phyloP scores from a whole-genome alignment of 2,329 filamentous ascomycete genomes.

The Penicillium sp. region DNA sequence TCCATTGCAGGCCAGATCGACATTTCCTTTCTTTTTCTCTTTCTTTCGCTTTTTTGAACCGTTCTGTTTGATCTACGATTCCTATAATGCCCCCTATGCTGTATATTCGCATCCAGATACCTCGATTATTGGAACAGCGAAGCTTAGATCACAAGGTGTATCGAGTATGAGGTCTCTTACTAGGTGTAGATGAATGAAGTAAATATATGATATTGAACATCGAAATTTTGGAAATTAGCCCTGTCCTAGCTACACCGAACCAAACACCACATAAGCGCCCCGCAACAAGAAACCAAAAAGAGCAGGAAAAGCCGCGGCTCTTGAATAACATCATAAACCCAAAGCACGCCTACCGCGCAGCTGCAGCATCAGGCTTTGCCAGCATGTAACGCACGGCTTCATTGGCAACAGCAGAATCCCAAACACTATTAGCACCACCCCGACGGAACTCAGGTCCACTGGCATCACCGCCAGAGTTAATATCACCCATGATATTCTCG shows the following conservation, averaged over 20 bases:
- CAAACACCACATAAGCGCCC: conserved; percentile 29
- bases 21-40: too few species aligned
- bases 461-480: conserved; percentile 57
- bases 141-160: too few species aligned
- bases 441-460: conserved; percentile 47
- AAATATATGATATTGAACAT: neutral
- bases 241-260: conserved; percentile 19
- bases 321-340: neutral
- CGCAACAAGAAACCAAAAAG: conserved; percentile 9
- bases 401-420: conserved; percentile 61
- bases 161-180: too few species aligned
- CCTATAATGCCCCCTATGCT: conserved; percentile 1
- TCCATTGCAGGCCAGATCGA: too few species aligned
- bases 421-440: conserved; percentile 60
- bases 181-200: too few species aligned
- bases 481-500: conserved; percentile 83
- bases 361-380: conserved; percentile 45
- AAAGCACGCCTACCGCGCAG: neutral
- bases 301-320: conserved; percentile 7
- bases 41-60: too few species aligned
- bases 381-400: conserved; percentile 64
- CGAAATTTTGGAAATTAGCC: conserved; percentile 18
- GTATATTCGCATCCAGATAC: conserved; percentile 16
- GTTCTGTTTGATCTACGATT: too few species aligned
- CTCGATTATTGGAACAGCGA: too few species aligned